Conservation (phyloP, 2,329 filamentous ascomycete genomes). For the Pyricularia pennisetigena region DNA sequence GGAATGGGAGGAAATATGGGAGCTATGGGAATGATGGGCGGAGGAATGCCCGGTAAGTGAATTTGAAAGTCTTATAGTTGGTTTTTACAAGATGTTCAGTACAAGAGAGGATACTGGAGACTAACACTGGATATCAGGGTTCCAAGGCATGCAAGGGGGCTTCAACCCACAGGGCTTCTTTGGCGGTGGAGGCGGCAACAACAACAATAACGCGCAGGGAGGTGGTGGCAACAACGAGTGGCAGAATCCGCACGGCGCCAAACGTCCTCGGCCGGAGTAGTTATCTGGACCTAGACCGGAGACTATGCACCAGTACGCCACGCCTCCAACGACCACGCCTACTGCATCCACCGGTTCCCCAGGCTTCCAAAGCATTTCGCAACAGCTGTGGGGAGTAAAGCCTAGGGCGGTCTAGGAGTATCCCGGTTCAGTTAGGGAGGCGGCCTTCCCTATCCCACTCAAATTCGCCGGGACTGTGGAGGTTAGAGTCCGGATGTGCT, state of each 20-base stretch:
- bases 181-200: slow-evolving; percentile 27
- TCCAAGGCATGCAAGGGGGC: slow-evolving; percentile 57
- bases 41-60: slow-evolving; percentile 48
- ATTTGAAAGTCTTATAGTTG: background rate
- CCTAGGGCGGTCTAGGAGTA: background rate
- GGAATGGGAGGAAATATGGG: slow-evolving; percentile 21
- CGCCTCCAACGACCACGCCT: background rate
- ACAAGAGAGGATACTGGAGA: slow-evolving; percentile 9
- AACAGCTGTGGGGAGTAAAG: background rate
- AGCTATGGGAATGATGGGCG: slow-evolving; percentile 40
- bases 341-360: background rate
- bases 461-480: background rate
- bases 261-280: slow-evolving; percentile 66
- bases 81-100: background rate
- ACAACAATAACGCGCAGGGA: slow-evolving; percentile 31
- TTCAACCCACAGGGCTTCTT: slow-evolving; percentile 70
- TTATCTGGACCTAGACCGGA: background rate
- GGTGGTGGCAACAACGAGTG: slow-evolving; percentile 43
- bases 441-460: background rate
- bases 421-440: background rate
- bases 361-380: background rate
- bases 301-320: background rate
- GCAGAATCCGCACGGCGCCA: slow-evolving; percentile 75
- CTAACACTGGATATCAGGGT: slow-evolving; percentile 30
- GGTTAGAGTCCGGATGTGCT: background rate